Evolutionary conservation across 108 stramenopile species (phyloP).

Genomic region (Skeletonema costatum): DNA sequence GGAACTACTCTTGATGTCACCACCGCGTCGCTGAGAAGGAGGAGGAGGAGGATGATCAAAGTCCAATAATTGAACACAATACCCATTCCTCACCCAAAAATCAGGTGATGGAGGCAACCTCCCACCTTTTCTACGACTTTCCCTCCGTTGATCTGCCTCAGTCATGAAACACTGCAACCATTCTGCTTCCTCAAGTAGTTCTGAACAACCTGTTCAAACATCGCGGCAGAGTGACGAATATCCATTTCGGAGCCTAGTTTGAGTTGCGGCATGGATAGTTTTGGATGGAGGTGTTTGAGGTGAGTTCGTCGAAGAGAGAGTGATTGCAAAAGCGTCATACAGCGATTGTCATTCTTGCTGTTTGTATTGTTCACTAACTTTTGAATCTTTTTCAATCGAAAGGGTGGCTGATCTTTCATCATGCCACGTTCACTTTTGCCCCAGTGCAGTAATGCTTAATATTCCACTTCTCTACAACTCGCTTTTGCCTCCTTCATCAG

Average conservation of each 20-base stretch:
- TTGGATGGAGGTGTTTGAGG: conserved; percentile 62
- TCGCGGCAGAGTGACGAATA: conserved; percentile 47
- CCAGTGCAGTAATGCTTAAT: conserved; percentile 49
- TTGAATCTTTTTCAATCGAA: conserved; percentile 46
- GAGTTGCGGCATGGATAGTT: conserved; percentile 37
- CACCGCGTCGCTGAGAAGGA: no score
- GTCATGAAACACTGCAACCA: conserved; percentile 48
- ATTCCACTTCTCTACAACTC: no score
- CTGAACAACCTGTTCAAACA: conserved; percentile 59
- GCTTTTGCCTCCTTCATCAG: no score
- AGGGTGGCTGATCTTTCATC: conserved; percentile 62
- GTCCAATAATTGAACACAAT: conserved; percentile 11
- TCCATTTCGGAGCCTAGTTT: conserved; percentile 48
- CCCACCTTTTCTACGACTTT: background rate
- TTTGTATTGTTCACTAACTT: conserved; percentile 19
- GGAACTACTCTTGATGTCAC: conserved; percentile 4
- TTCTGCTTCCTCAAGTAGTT: conserved; percentile 32
- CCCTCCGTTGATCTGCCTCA: conserved; percentile 57
- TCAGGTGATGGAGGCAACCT: conserved; percentile 62
- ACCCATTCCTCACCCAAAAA: conserved; percentile 54
- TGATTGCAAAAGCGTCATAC: conserved; percentile 51
- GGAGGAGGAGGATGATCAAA: background rate
- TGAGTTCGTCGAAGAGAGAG: conserved; percentile 70
- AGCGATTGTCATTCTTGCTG: conserved; percentile 2
- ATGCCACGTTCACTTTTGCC: conserved; percentile 68